A percentile compares a stretch with the other conserved stretches of the same genome.
phyloP scores from a whole-genome alignment of 75 land plant species.

The Cupressus sempervirens region DNA sequence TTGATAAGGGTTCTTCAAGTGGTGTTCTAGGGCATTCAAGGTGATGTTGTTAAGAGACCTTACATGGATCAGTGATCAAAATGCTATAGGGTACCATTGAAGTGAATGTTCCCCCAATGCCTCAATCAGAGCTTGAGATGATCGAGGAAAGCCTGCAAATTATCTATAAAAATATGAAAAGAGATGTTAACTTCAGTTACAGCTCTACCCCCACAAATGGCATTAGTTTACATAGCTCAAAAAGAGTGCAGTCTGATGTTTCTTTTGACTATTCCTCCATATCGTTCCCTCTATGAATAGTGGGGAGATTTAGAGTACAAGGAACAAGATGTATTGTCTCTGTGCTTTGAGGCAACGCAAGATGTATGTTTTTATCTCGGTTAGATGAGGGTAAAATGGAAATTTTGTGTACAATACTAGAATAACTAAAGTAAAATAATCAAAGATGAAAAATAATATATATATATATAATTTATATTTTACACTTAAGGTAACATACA shows the following conservation, averaged over 20 bases:
- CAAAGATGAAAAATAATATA: neutral
- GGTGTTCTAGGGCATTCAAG: conserved; percentile 80
- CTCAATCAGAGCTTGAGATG: conserved; percentile 9
- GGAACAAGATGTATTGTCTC: neutral
- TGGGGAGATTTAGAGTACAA: neutral
- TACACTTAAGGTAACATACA: too few relatives aligned
- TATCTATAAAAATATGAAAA: conserved; percentile 6
- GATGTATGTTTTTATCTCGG: neutral
- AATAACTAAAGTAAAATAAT: neutral
- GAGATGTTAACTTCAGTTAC: neutral
- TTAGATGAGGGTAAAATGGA: neutral
- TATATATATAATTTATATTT: too few relatives aligned
- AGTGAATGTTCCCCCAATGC: conserved; percentile 35
- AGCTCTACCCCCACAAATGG: conserved; percentile 3
- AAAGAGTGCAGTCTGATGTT: neutral
- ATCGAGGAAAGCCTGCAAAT: conserved; percentile 12
- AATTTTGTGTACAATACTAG: neutral
- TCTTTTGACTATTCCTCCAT: conserved; percentile 13
- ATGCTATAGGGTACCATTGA: conserved; percentile 60
- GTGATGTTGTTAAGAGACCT: conserved; percentile 54
- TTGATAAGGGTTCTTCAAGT: conserved; percentile 42
- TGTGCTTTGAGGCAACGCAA: neutral
- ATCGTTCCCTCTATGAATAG: neutral
- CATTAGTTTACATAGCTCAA: neutral
- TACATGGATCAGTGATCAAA: conserved; percentile 54